These are phyloP conservation scores for Chimonanthus salicifolius DNA, from an alignment of 164 flowering plant genomes.

Conservation along the genomic window DNA sequence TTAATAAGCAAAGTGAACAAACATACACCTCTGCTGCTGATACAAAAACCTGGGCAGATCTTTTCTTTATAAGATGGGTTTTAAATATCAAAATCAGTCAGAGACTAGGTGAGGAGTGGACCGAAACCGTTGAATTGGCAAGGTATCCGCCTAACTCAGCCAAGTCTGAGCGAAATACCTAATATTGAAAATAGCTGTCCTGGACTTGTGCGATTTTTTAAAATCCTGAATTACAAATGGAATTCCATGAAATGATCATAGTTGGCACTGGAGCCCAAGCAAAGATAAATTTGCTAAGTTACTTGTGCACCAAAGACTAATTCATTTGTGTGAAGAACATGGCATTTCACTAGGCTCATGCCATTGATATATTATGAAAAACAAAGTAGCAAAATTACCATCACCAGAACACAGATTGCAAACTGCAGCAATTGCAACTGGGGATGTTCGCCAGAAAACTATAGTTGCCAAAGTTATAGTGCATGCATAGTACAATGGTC, in stretches of 20 bases:
- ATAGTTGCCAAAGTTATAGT: slow-evolving; percentile 56
- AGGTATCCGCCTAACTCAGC: not conserved
- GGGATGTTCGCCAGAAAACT: slow-evolving; percentile 83
- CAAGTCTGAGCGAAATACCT: not conserved
- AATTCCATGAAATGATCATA: not conserved
- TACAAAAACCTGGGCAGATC: not conserved
- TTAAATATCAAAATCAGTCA: too few species aligned
- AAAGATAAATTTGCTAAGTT: not conserved
- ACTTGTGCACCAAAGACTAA: not conserved
- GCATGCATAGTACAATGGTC: slow-evolving; percentile 77
- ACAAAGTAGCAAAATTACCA: slow-evolving; percentile 38
- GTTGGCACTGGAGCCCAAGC: not conserved
- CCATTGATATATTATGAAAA: not conserved
- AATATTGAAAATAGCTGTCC: too few species aligned
- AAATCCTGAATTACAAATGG: not conserved
- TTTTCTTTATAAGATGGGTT: too few species aligned
- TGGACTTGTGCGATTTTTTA: too few species aligned
- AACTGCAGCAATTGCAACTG: slow-evolving; percentile 63
- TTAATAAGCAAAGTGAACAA: not conserved
- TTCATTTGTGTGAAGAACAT: not conserved
- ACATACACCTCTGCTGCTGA: not conserved
- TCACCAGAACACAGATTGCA: slow-evolving; percentile 98
- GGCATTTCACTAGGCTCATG: not conserved
- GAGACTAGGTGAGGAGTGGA: too few species aligned
- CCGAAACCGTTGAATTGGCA: not conserved